phyloP scores from a whole-genome alignment of 2,329 filamentous ascomycete species.

The Drechslerella dactyloides region DNA sequence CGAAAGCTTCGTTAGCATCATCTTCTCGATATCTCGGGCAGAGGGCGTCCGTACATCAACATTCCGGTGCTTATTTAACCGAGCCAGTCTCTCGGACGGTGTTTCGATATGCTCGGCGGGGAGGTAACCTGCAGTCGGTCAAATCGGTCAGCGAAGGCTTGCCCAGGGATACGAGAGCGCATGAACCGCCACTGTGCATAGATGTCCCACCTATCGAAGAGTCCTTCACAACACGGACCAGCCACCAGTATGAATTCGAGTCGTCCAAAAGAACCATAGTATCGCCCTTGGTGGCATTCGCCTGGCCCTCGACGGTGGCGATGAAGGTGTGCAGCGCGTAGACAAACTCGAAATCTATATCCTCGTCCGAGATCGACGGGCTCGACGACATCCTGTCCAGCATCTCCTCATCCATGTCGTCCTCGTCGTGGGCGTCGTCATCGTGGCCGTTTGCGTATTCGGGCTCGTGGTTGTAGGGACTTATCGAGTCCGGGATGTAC shows the following conservation, averaged over 20 bases:
- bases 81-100: slow-evolving; percentile 88
- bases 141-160: slow-evolving; percentile 51
- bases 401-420: slow-evolving; percentile 86
- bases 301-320: slow-evolving; percentile 95
- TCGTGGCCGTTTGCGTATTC: slow-evolving; percentile 70
- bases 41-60: slow-evolving; percentile 74
- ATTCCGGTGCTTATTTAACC: slow-evolving; percentile 96
- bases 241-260: slow-evolving; percentile 99
- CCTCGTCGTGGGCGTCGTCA: slow-evolving; percentile 65
- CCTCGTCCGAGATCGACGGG: slow-evolving; percentile 78
- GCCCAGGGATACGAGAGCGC: slow-evolving; percentile 4
- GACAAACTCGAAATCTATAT: slow-evolving; percentile 99
- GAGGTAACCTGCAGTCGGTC: slow-evolving; percentile 74
- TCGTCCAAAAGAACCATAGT: slow-evolving; percentile 98
- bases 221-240: slow-evolving; percentile 95
- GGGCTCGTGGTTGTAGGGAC: slow-evolving; percentile 57
- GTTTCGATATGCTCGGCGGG: slow-evolving; percentile 98
- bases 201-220: slow-evolving; percentile 77
- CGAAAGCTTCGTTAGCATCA: slow-evolving; percentile 53
- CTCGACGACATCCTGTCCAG: slow-evolving; percentile 99
- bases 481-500: slow-evolving; percentile 61
- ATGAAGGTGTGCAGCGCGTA: slow-evolving; percentile 98
- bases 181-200: slow-evolving; percentile 9
- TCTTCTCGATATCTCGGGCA: slow-evolving; percentile 10
- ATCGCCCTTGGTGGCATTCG: slow-evolving; percentile 96